A percentile compares a stretch with the other conserved stretches of the same genome.
Conservation (phyloP, 1,139 yeast genomes). For the Blastobotrys elegans region DNA sequence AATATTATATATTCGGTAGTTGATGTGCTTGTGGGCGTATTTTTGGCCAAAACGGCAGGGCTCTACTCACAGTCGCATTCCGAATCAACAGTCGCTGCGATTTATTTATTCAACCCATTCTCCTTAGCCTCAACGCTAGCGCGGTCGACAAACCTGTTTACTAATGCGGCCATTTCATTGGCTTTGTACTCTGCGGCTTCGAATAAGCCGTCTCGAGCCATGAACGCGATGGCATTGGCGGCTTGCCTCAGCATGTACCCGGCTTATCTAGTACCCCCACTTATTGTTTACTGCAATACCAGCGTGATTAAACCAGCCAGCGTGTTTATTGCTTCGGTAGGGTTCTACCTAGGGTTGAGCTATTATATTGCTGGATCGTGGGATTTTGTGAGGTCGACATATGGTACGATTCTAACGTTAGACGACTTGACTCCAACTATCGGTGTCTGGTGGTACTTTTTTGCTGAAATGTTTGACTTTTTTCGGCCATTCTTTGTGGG, state of each 20-base stretch:
- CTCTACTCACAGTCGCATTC: constrained; percentile 14
- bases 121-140: constrained; percentile 62
- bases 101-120: constrained; percentile 79
- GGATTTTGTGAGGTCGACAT: constrained; percentile 57
- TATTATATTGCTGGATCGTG: constrained; percentile 42
- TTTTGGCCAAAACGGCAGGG: constrained; percentile 41
- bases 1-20: constrained; percentile 38
- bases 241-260: constrained; percentile 63
- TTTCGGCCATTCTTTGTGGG: constrained; percentile 80
- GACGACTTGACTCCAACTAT: constrained; percentile 74
- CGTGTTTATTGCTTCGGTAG: constrained; percentile 22
- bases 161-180: constrained; percentile 52
- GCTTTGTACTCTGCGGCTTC: constrained; percentile 46
- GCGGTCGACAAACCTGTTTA: constrained; percentile 60
- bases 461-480: constrained; percentile 89
- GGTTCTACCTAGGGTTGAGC: constrained; percentile 40
- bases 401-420: constrained; percentile 56
- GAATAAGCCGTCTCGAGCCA: constrained; percentile 42
- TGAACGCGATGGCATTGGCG: constrained; percentile 56
- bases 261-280: constrained; percentile 35
- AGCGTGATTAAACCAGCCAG: neutral
- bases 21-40: constrained; percentile 40
- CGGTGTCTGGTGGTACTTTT: constrained; percentile 98
- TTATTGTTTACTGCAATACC: constrained; percentile 13
- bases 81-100: constrained; percentile 38